phyloP scores from a whole-genome alignment of 2,329 filamentous ascomycete genomes.

The Epichloe sp. region DNA sequence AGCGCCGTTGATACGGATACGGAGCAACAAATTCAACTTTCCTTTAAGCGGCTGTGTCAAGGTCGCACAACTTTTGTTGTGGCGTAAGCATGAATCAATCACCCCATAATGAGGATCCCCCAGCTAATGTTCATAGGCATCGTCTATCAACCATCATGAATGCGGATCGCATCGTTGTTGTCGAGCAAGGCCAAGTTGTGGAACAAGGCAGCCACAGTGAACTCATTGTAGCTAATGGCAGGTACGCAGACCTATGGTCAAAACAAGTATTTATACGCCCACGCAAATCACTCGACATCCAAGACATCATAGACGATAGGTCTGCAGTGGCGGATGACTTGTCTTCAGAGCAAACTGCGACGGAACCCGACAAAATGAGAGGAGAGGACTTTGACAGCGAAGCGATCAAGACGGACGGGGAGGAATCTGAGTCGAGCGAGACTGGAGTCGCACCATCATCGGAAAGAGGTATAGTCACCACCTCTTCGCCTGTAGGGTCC shows the following conservation, averaged over 20 bases:
- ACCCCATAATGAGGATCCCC: too few relatives aligned
- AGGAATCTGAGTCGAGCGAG: conserved; percentile 13
- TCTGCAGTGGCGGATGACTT: conserved; percentile 23
- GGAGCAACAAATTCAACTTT: conserved; percentile 52
- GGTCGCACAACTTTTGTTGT: conserved; percentile 55
- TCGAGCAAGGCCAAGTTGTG: conserved; percentile 48
- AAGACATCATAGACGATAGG: conserved; percentile 6
- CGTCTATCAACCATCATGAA: conserved; percentile 59
- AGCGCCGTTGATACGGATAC: conserved; percentile 62
- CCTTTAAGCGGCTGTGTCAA: conserved; percentile 42
- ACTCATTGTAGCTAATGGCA: conserved; percentile 42
- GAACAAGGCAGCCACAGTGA: conserved; percentile 50
- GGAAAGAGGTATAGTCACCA: conserved; percentile 33
- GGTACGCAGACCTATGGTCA: conserved; percentile 53
- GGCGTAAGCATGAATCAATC: conserved; percentile 30
- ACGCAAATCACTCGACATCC: conserved; percentile 21
- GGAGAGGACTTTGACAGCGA: conserved; percentile 13
- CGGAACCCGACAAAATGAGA: conserved; percentile 18
- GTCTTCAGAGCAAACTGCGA: conserved; percentile 21
- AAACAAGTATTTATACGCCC: conserved; percentile 45
- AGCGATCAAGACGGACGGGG: conserved; percentile 8
- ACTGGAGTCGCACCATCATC: conserved; percentile 23
- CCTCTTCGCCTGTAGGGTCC: conserved; percentile 2
- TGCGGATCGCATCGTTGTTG: conserved; percentile 53
- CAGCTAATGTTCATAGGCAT: conserved; percentile 32